phyloP scores from a whole-genome alignment of 345 rosid genomes.

The Microcos paniculata region DNA sequence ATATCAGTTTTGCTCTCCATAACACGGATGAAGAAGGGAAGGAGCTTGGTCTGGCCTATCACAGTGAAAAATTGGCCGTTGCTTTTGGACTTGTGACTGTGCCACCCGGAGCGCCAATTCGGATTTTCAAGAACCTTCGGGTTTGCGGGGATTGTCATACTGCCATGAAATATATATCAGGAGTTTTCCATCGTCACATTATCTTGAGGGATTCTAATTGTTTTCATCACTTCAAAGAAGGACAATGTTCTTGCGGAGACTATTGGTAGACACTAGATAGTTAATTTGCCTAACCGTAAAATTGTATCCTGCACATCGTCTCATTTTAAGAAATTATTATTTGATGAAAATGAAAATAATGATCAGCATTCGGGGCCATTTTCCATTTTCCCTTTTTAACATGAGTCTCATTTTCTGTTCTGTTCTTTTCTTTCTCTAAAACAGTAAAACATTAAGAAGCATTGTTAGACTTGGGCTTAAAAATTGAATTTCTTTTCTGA shows the following conservation, averaged over 20 bases:
- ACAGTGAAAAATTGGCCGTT: slow-evolving; percentile 86
- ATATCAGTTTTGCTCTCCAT: slow-evolving; percentile 71
- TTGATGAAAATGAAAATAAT: no score
- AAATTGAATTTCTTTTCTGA: no score
- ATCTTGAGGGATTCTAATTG: slow-evolving; percentile 87
- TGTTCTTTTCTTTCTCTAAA: no score
- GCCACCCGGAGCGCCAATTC: slow-evolving; percentile 61
- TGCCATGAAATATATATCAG: slow-evolving; percentile 79
- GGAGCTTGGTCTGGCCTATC: slow-evolving; percentile 80
- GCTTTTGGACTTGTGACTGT: slow-evolving; percentile 72
- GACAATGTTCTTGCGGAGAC: slow-evolving; percentile 88
- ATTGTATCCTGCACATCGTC: slow-evolving; percentile 15
- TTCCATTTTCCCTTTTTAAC: no score
- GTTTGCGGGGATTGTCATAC: slow-evolving; percentile 91
- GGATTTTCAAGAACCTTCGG: slow-evolving; percentile 85
- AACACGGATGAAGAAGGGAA: slow-evolving; percentile 71
- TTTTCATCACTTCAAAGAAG: slow-evolving; percentile 84
- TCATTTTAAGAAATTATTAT: slow-evolving; percentile 14
- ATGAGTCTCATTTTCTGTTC: no score
- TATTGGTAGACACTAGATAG: slow-evolving; percentile 77
- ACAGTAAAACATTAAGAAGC: no score
- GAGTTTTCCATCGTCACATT: slow-evolving; percentile 55
- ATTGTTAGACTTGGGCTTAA: no score
- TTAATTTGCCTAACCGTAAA: slow-evolving; percentile 6
- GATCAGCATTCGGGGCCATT: no score